Evolutionary conservation across 2,329 filamentous ascomycete species (phyloP).

Genomic region (Furcasterigmium sp.): DNA sequence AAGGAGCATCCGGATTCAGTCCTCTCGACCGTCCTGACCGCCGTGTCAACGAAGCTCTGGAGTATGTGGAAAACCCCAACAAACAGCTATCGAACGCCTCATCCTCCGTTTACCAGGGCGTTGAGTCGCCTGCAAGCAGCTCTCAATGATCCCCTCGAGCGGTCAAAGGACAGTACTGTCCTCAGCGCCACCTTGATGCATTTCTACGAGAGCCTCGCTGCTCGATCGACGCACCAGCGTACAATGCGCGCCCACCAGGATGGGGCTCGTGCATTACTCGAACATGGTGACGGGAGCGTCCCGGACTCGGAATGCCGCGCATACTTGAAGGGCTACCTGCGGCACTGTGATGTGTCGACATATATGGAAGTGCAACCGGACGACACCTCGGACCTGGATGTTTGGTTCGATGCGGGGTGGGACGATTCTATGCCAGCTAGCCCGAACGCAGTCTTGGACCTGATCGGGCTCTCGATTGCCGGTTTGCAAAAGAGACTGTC

Average conservation of each 20-base stretch:
- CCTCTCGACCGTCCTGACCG: constrained; percentile 10
- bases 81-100: constrained; percentile 9
- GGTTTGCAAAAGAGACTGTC: constrained; percentile 8
- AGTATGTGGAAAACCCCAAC: constrained; percentile 9
- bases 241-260: constrained; percentile 10
- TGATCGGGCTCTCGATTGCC: constrained; percentile 12
- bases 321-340: constrained; percentile 10
- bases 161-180: constrained; percentile 9
- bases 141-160: constrained; percentile 10
- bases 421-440: constrained; percentile 9
- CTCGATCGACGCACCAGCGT: constrained; percentile 7
- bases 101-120: constrained; percentile 8
- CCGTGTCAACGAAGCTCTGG: constrained; percentile 11
- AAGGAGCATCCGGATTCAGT: constrained; percentile 9
- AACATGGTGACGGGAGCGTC: constrained; percentile 5
- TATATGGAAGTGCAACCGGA: constrained; percentile 9
- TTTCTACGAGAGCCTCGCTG: constrained; percentile 11
- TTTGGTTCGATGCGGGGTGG: constrained; percentile 10
- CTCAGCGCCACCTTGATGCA: constrained; percentile 11
- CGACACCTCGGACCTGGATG: constrained; percentile 8
- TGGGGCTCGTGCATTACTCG: constrained; percentile 11
- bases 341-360: constrained; percentile 11
- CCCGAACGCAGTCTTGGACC: constrained; percentile 10
- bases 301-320: constrained; percentile 7
- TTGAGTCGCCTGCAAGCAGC: constrained; percentile 9